Conservation (phyloP, 2,329 filamentous ascomycete species). For the Colletotrichum tamarilloi region DNA sequence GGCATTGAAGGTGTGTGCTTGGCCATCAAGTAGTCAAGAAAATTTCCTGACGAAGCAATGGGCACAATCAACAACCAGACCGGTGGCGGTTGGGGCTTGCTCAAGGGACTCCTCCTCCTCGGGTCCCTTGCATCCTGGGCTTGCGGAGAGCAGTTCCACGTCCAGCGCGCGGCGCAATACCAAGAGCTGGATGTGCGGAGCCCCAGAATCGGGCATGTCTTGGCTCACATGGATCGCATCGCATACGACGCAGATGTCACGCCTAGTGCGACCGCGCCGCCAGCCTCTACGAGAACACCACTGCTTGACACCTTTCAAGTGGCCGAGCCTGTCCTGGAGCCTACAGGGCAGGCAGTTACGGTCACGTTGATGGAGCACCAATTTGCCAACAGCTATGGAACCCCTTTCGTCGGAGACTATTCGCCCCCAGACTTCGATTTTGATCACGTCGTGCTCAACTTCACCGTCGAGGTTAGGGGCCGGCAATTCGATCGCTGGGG, state of each 20-base stretch:
- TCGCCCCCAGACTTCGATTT: constrained; percentile 76
- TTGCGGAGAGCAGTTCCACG: not conserved
- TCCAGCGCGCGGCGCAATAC: constrained; percentile 1
- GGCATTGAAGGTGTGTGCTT: not conserved
- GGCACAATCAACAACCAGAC: not conserved
- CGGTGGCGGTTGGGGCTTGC: not conserved
- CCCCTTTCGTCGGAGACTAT: constrained; percentile 76
- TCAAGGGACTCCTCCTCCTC: not conserved
- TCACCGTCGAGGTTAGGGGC: constrained; percentile 78
- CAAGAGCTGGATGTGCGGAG: not conserved
- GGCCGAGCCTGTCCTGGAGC: constrained; percentile 69
- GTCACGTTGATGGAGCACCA: constrained; percentile 74
- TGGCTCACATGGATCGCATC: constrained; percentile 9
- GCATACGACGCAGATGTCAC: constrained; percentile 15
- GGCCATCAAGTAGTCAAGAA: not conserved
- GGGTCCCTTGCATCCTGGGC: not conserved
- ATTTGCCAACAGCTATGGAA: constrained; percentile 78
- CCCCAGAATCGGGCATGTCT: not conserved
- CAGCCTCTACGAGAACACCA: not conserved
- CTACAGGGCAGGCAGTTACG: constrained; percentile 41
- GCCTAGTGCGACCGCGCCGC: not conserved
- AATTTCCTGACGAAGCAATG: not conserved
- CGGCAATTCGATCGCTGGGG: constrained; percentile 82
- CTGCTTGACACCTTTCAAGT: constrained; percentile 75
- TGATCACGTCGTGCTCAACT: constrained; percentile 80